Evolutionary conservation across 75 land plant species (phyloP).

Genomic region (Pinus taeda): DNA sequence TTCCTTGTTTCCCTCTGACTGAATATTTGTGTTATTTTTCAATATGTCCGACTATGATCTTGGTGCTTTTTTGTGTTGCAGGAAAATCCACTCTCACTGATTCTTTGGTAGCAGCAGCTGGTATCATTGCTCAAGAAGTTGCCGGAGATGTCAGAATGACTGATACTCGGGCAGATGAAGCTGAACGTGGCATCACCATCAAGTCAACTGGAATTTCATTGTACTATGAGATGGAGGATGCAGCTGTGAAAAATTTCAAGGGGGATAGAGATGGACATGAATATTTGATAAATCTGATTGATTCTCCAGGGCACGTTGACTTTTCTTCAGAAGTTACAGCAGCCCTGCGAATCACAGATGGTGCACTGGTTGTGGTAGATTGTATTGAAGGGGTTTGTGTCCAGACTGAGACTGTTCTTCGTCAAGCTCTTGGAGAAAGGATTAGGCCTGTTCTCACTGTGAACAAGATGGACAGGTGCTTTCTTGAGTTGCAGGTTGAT

Average conservation of each 20-base stretch:
- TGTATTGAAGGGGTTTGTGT: slow-evolving; percentile 95
- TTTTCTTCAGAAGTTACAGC: slow-evolving; percentile 94
- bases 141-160: slow-evolving; percentile 65
- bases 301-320: slow-evolving; percentile 80
- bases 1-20: too few species aligned
- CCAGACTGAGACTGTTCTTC: slow-evolving; percentile 91
- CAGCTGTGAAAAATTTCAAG: slow-evolving; percentile 43
- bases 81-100: slow-evolving; percentile 55
- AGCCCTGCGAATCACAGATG: slow-evolving; percentile 90
- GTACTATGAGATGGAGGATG: slow-evolving; percentile 56
- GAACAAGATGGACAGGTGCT: slow-evolving; percentile 97
- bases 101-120: slow-evolving; percentile 80
- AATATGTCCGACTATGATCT: too few species aligned
- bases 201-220: slow-evolving; percentile 73
- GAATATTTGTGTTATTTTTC: too few species aligned
- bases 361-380: slow-evolving; percentile 91
- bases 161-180: slow-evolving; percentile 58
- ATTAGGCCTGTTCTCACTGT: slow-evolving; percentile 90
- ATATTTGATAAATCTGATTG: slow-evolving; percentile 65
- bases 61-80: background rate
- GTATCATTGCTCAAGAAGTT: slow-evolving; percentile 65
- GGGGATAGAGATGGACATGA: slow-evolving; percentile 53
- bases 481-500: slow-evolving; percentile 80
- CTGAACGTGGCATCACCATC: slow-evolving; percentile 80
- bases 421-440: slow-evolving; percentile 94